phyloP scores from a whole-genome alignment of 352 stramenopile genomes.

The Phytophthora gonapodyides region DNA sequence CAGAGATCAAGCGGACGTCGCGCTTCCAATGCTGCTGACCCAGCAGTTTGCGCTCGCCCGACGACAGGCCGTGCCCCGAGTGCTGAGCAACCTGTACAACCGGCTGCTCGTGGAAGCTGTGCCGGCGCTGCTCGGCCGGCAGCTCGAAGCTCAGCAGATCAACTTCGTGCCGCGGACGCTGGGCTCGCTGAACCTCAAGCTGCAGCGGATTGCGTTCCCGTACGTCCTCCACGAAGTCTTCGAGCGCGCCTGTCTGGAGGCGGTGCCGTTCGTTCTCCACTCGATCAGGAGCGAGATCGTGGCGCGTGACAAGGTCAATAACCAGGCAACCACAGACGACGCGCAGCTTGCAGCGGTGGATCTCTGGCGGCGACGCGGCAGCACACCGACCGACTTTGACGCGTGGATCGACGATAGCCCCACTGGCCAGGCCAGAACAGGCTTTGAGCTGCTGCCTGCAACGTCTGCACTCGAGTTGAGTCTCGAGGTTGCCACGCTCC shows the following conservation, averaged over 20 bases:
- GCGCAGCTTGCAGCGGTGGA: constrained; percentile 59
- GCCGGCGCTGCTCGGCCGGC: constrained; percentile 46
- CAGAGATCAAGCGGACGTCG: constrained; percentile 62
- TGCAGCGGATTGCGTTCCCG: constrained; percentile 59
- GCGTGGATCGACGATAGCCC: constrained; percentile 66
- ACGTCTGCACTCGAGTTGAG: constrained; percentile 51
- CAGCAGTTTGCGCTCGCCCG: constrained; percentile 32
- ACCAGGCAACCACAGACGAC: constrained; percentile 39
- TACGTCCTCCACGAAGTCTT: constrained; percentile 67
- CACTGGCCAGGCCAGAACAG: constrained; percentile 45
- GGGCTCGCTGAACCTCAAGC: constrained; percentile 43
- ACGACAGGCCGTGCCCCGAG: constrained; percentile 54
- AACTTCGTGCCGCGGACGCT: constrained; percentile 60
- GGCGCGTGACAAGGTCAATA: constrained; percentile 42
- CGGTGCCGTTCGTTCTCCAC: constrained; percentile 56
- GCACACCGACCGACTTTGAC: constrained; percentile 57
- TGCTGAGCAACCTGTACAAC: constrained; percentile 53
- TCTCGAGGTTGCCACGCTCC: constrained; percentile 53
- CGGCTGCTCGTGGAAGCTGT: constrained; percentile 60
- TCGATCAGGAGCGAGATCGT: constrained; percentile 75
- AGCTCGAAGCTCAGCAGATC: constrained; percentile 44
- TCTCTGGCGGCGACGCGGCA: constrained; percentile 47
- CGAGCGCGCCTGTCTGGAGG: constrained; percentile 63
- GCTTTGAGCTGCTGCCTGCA: constrained; percentile 64
- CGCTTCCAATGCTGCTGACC: constrained; percentile 35